Conservation (phyloP, 2,329 filamentous ascomycete genomes). For the Periconia sp. region DNA sequence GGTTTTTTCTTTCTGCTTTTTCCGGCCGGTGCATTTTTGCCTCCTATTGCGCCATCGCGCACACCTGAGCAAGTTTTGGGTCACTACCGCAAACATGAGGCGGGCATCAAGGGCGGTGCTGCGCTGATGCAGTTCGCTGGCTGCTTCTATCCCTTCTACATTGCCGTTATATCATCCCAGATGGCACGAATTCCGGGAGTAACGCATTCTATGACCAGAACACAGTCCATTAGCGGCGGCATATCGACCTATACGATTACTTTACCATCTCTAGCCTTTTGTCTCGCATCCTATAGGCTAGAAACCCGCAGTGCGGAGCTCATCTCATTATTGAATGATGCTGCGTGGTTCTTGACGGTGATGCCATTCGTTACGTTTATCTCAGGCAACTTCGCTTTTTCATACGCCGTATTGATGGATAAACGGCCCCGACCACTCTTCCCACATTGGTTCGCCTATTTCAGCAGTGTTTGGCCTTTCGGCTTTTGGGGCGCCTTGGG, state of each 20-base stretch:
- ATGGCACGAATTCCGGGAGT: slow-evolving; percentile 26
- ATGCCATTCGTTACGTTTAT: slow-evolving; percentile 18
- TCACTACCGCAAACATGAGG: slow-evolving; percentile 12
- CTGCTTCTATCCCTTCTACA: slow-evolving; percentile 24
- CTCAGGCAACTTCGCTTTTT: slow-evolving; percentile 15
- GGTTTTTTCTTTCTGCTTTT: too few relatives aligned
- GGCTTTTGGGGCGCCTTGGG: slow-evolving; percentile 10
- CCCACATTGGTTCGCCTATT: slow-evolving; percentile 8
- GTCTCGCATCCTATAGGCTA: slow-evolving; percentile 22
- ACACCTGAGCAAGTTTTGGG: too few relatives aligned
- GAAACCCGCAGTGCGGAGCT: slow-evolving; percentile 24
- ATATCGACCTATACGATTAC: slow-evolving; percentile 18
- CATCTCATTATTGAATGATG: slow-evolving; percentile 25
- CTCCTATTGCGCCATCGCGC: too few relatives aligned
- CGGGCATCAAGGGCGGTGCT: slow-evolving; percentile 13
- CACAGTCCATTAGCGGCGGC: slow-evolving; percentile 22
- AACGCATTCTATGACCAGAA: slow-evolving; percentile 11
- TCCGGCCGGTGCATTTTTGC: too few relatives aligned
- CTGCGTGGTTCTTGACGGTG: slow-evolving; percentile 20
- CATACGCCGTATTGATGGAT: slow-evolving; percentile 9
- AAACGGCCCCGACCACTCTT: slow-evolving; percentile 7
- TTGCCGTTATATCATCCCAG: slow-evolving; percentile 23
- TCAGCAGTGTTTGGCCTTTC: slow-evolving; percentile 14
- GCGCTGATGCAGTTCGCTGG: slow-evolving; percentile 18
- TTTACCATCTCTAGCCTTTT: slow-evolving; percentile 23